Conservation (phyloP, 2,329 filamentous ascomycete species). For the Cladophialophora immunda region DNA sequence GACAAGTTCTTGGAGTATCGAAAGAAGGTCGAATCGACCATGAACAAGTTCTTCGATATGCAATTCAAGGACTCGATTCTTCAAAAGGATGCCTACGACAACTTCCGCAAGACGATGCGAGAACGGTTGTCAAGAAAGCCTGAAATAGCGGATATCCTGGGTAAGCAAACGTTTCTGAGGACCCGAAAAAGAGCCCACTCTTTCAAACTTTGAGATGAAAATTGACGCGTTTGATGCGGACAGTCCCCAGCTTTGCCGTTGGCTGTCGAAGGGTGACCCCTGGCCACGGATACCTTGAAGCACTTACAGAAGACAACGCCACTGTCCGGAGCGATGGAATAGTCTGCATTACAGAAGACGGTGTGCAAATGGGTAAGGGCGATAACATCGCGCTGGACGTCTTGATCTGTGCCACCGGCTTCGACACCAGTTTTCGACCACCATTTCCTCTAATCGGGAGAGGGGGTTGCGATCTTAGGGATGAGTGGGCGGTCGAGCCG, state of each 20-base stretch:
- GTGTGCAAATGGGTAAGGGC: slow-evolving; percentile 40
- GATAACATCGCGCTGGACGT: slow-evolving; percentile 44
- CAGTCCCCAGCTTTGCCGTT: slow-evolving; percentile 43
- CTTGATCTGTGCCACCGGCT: slow-evolving; percentile 49
- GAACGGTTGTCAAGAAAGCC: slow-evolving; percentile 49
- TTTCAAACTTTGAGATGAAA: background rate
- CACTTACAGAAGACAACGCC: slow-evolving; percentile 36
- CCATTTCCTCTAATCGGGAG: slow-evolving; percentile 46
- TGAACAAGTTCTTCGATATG: slow-evolving; percentile 55
- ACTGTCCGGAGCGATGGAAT: slow-evolving; percentile 18
- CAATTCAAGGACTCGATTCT: slow-evolving; percentile 53
- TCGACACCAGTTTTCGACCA: slow-evolving; percentile 47
- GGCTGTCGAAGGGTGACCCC: slow-evolving; percentile 48
- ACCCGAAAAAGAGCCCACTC: background rate
- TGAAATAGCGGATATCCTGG: slow-evolving; percentile 50
- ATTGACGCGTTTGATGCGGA: slow-evolving; percentile 22
- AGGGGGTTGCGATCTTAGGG: slow-evolving; percentile 32
- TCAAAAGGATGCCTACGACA: slow-evolving; percentile 49
- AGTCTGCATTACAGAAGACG: slow-evolving; percentile 2
- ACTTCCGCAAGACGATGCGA: slow-evolving; percentile 55
- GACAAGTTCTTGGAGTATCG: slow-evolving; percentile 53
- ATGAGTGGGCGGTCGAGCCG: slow-evolving; percentile 49
- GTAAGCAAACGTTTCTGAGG: background rate
- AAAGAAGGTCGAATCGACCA: slow-evolving; percentile 54
- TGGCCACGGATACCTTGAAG: slow-evolving; percentile 50